Percentiles rank a stretch among this genome's conserved stretches.
Evolutionary conservation across 2,329 filamentous ascomycete species (phyloP).

Genomic region (Colletotrichum euphorbiae): DNA sequence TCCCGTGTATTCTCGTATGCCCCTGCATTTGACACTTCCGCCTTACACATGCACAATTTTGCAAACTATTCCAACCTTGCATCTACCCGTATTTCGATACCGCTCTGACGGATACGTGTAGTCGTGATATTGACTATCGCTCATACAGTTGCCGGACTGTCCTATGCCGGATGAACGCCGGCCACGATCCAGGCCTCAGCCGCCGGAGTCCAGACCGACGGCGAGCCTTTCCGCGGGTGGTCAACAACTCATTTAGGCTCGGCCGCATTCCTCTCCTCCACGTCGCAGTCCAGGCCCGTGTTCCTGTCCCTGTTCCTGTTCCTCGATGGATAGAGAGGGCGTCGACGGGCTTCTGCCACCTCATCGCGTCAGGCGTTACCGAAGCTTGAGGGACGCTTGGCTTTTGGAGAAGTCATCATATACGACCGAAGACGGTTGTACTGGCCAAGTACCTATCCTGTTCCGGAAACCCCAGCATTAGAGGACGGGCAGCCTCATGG

Average conservation of each 20-base stretch:
- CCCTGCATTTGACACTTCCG: not conserved
- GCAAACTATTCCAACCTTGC: not conserved
- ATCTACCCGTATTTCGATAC: not conserved
- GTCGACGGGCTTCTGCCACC: conserved; percentile 3
- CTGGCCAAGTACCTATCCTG: conserved; percentile 22
- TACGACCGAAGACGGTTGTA: conserved; percentile 27
- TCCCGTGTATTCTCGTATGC: not conserved
- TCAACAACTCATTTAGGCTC: conserved; percentile 6
- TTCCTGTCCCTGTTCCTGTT: not conserved
- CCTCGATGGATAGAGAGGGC: no score
- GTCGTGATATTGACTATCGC: not conserved
- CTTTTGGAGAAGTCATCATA: not conserved
- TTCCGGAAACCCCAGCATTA: conserved; percentile 36
- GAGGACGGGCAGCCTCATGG: conserved; percentile 9
- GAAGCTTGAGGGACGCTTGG: conserved; percentile 2
- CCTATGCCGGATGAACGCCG: conserved; percentile 6
- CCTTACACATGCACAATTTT: not conserved
- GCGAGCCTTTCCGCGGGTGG: conserved; percentile 7
- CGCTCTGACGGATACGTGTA: not conserved
- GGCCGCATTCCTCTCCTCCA: conserved; percentile 4
- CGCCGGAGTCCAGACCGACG: conserved; percentile 20
- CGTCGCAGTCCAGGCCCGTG: not conserved
- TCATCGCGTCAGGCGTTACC: conserved; percentile 11
- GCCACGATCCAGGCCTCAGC: conserved; percentile 18
- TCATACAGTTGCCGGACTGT: conserved; percentile 13